Percentiles rank a stretch among this genome's conserved stretches.
Evolutionary conservation across 768 basidiomycete genomes (phyloP).

Genomic region (Boletus tylopilopsis): DNA sequence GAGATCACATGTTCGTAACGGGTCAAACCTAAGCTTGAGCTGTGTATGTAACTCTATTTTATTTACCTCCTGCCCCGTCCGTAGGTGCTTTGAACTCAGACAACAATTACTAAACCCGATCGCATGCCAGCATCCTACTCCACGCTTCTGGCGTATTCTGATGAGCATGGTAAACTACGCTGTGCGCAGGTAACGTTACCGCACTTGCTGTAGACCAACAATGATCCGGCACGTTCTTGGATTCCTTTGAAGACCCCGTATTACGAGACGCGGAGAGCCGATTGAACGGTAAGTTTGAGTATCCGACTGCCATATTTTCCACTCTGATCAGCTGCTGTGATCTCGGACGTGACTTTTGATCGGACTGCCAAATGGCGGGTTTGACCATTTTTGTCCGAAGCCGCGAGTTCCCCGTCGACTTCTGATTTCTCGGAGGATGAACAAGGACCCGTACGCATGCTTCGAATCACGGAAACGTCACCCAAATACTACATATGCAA

Average conservation of each 20-base stretch:
- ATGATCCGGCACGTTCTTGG: neutral
- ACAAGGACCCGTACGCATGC: neutral
- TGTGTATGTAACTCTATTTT: constrained; percentile 20
- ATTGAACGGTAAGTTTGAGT: constrained; percentile 6
- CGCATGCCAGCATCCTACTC: constrained; percentile 12
- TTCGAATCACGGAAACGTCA: constrained; percentile 3
- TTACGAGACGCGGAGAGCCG: constrained; percentile 11
- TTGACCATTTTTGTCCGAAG: neutral
- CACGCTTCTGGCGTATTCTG: constrained; percentile 1
- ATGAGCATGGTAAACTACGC: neutral
- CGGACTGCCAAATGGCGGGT: neutral
- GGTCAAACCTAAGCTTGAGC: constrained; percentile 23
- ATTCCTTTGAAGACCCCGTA: neutral
- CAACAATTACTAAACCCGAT: constrained; percentile 5
- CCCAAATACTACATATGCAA: neutral
- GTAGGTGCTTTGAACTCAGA: constrained; percentile 18
- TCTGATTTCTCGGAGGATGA: constrained; percentile 1
- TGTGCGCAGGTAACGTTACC: neutral
- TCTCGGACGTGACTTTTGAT: neutral
- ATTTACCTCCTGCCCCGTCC: constrained; percentile 1
- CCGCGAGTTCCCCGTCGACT: constrained; percentile 3
- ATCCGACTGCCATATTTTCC: neutral
- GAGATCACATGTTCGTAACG: constrained; percentile 5
- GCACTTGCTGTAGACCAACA: constrained; percentile 2
- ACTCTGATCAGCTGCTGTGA: constrained; percentile 2